Base-by-base conservation (phyloP, 768 basidiomycete species). In the Mycena galericulata region DNA sequence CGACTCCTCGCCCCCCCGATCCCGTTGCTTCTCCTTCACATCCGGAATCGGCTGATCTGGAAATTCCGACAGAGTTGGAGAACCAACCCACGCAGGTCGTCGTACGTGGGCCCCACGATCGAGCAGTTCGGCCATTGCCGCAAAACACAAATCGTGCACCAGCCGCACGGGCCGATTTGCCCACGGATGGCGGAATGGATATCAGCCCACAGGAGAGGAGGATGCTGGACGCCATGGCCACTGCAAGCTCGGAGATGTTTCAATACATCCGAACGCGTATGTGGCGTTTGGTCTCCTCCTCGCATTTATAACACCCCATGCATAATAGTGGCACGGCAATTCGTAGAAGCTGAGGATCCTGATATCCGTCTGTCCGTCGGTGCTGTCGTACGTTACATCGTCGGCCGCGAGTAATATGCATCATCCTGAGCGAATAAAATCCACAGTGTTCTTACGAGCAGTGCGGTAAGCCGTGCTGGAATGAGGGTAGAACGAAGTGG, bases 381-480 rank as follows among this genome's bases (percentile, higher is more conserved):
- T 36, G 27, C 30, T 34, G 30, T 53, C 27, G 65, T 66, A 27
- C 36, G 49, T 43, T 66, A 15, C 36, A 27, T 29, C 50, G 11
- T 43, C 20, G 20, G 55, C 41, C 27, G 38, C 62, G 22, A 36
- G 14, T 15, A 17, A 15, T 38, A 9, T 0, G 20, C 45, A 6
- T 17, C 50, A n/a, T 36, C 34, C 27, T 54, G 11, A 15, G 30
- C 15, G 20, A 24, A 11, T 58, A 30, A 22, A 34, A 45, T 59
- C 41, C n/a, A 12, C 55, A 66, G 65, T 66, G 65, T 40, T 66
- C 65, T 14, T 59, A 26, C 29, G 55, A 51, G 10, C 41, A 66
- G 36, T 66, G 65, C 32, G 65, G 65, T 38, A 66, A 66, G 49
- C 65, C 65, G 14, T 66, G 65, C 57, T 40, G 40, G 56, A 53